Percentiles rank a stretch among this genome's conserved stretches.
phyloP scores from a whole-genome alignment of 352 stramenopile genomes.

The Phytophthora macrochlamydospora region DNA sequence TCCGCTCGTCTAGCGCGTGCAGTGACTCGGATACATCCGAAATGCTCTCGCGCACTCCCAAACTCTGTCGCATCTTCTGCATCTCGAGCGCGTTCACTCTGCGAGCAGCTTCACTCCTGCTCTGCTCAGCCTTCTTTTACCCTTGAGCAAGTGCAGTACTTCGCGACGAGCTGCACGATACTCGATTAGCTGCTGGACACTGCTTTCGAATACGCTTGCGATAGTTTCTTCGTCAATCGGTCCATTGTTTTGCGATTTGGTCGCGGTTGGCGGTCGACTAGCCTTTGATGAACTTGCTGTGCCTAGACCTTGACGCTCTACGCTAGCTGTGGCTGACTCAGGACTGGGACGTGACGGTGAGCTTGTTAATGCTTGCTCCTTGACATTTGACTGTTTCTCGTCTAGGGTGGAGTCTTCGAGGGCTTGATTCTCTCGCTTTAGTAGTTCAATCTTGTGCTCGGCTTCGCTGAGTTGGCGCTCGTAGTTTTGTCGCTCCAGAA shows the following conservation, averaged over 20 bases:
- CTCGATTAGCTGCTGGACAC: slow-evolving; percentile 57
- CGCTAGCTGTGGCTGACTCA: slow-evolving; percentile 15
- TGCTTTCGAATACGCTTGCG: slow-evolving; percentile 51
- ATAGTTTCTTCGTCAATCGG: slow-evolving; percentile 19
- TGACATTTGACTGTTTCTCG: slow-evolving; percentile 29
- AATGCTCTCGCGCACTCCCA: slow-evolving; percentile 79
- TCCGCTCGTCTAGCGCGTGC: slow-evolving; percentile 61
- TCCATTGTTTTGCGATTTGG: slow-evolving; percentile 5
- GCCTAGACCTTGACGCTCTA: slow-evolving; percentile 4
- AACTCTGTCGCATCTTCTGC: slow-evolving; percentile 73
- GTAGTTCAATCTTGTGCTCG: slow-evolving; percentile 60
- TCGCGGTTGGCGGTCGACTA: slow-evolving; percentile 10
- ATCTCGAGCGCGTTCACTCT: slow-evolving; percentile 81
- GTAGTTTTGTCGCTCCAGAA: slow-evolving; percentile 73
- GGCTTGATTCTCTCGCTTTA: slow-evolving; percentile 61
- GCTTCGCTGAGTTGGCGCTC: slow-evolving; percentile 65
- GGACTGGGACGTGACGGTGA: slow-evolving; percentile 2
- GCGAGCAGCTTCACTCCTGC: slow-evolving; percentile 54
- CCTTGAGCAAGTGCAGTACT: slow-evolving; percentile 65
- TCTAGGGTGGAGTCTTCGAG: slow-evolving; percentile 65
- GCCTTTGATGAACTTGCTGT: slow-evolving; percentile 14
- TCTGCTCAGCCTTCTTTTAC: slow-evolving; percentile 69
- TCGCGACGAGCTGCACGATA: slow-evolving; percentile 62
- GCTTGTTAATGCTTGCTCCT: slow-evolving; percentile 4
- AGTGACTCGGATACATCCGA: slow-evolving; percentile 72